phyloP scores from a whole-genome alignment of 257 asterid genomes.

The Solanum chiquidenum region DNA sequence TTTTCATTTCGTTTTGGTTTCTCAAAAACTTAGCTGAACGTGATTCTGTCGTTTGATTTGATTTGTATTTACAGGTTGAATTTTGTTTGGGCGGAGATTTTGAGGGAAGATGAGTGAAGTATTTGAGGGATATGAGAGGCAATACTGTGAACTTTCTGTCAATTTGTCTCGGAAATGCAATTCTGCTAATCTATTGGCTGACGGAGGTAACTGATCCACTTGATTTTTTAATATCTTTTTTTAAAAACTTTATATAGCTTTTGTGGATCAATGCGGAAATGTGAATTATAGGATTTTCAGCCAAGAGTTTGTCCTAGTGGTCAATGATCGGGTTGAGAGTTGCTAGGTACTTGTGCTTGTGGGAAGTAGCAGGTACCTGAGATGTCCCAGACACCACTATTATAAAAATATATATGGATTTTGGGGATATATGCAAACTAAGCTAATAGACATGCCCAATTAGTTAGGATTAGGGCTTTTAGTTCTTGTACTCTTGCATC shows the following conservation, averaged over 20 bases:
- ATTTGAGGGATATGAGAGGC: slow-evolving; percentile 85
- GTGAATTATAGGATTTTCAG: not conserved
- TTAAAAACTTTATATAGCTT: not conserved
- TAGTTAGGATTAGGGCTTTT: not conserved
- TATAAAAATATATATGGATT: not conserved
- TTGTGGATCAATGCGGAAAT: not conserved
- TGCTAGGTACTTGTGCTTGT: not conserved
- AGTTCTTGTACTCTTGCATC: not conserved
- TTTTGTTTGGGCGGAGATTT: slow-evolving; percentile 10
- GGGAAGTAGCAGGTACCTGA: not conserved
- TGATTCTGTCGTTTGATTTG: not conserved
- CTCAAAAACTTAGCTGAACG: not conserved
- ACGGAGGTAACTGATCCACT: slow-evolving; percentile 48
- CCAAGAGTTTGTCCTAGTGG: not conserved
- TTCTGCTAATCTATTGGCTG: slow-evolving; percentile 54
- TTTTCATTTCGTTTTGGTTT: not conserved
- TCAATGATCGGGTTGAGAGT: not conserved
- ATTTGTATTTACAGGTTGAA: not conserved
- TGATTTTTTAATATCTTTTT: not conserved
- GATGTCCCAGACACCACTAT: not conserved
- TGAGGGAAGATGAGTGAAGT: slow-evolving; percentile 66
- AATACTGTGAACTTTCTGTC: slow-evolving; percentile 88
- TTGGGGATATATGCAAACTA: not conserved
- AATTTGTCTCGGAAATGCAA: slow-evolving; percentile 66
- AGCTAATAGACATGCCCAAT: not conserved